Base-by-base conservation (phyloP, 768 basidiomycete genomes). In the Kwoniella dejecticola region DNA sequence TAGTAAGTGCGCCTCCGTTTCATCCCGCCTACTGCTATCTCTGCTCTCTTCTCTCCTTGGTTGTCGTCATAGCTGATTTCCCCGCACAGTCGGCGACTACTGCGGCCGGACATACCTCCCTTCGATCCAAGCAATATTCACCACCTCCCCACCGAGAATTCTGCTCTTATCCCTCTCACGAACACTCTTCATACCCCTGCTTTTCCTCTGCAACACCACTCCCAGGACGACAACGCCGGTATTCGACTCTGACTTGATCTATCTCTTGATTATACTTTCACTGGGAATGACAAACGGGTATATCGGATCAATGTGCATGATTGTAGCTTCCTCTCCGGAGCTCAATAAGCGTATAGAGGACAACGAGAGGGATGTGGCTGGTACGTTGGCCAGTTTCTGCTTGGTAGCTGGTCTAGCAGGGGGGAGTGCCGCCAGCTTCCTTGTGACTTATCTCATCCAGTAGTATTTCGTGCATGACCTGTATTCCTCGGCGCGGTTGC, bases 231-330 rank as follows among this genome's bases (percentile, higher is more conserved):
- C 27, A 7, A 53, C 36, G 27, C 84, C 87, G 2, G 66, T 88
- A 62, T 87, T 94, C 81, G 86, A 81, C 78, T 92, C 90, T 1
- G 91, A 95, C 72, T 49, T 84, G 36, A 48, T 87, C 11, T 95
- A 86, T 81, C 86, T 94, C 85, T 30, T 85, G 24, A 84, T 93
- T 54, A 79, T 95, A 11, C 80, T 89, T 50, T 57, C 79, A 1
- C 90, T 93, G 72, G 91, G 89, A n/a, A 74, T 85, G 46, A 85
- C 89, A 8, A 92, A 90, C 66, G 93, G 92, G 52, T 91, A 89
- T 73, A 79, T 92, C 27, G 85, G 86, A 12, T 89, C 87, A 63
- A 66, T 89, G 57, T 87, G 86, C 74, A 86, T 91, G 85, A 91
- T 95, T 81, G 82, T 88, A 29, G 89, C 87, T 10, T 85, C 91